phyloP scores from a whole-genome alignment of 2,329 filamentous ascomycete species.

The Penicillium sp. region DNA sequence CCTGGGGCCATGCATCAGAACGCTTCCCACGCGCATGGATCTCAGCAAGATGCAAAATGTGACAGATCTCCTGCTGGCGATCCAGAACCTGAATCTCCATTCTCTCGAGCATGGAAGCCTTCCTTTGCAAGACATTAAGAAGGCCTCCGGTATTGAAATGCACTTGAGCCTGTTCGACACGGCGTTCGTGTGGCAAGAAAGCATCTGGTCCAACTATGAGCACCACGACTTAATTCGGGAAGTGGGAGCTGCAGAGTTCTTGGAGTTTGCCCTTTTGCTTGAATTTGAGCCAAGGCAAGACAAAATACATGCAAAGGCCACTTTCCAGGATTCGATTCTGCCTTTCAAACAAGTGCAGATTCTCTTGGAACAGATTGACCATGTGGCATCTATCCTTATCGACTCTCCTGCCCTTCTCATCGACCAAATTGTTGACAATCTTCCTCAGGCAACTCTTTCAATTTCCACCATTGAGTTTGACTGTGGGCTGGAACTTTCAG shows the following conservation, averaged over 20 bases:
- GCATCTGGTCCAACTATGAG: conserved; percentile 45
- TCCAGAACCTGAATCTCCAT: conserved; percentile 65
- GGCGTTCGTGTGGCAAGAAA: conserved; percentile 83
- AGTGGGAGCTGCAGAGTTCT: conserved; percentile 62
- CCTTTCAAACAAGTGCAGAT: conserved; percentile 54
- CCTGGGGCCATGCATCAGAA: conserved; percentile 75
- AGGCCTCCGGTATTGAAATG: conserved; percentile 53
- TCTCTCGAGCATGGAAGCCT: conserved; percentile 63
- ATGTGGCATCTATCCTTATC: conserved; percentile 49
- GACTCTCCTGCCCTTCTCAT: conserved; percentile 35
- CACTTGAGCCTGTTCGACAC: conserved; percentile 66
- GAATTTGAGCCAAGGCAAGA: conserved; percentile 66
- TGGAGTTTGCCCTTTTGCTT: conserved; percentile 73
- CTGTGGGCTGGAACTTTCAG: conserved; percentile 36
- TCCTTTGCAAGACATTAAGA: conserved; percentile 68
- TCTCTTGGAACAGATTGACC: conserved; percentile 62
- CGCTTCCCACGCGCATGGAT: conserved; percentile 69
- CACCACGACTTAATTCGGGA: conserved; percentile 51
- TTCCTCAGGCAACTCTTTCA: conserved; percentile 45
- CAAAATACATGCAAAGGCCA: conserved; percentile 52
- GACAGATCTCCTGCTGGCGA: conserved; percentile 59
- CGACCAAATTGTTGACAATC: conserved; percentile 26
- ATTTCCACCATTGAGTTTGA: conserved; percentile 47
- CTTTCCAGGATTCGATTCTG: conserved; percentile 55
- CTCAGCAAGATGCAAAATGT: conserved; percentile 52